These are phyloP conservation scores for Apophysomyces ossiformis DNA, from an alignment of 371 early-diverging fungal species.

Conservation along the genomic window DNA sequence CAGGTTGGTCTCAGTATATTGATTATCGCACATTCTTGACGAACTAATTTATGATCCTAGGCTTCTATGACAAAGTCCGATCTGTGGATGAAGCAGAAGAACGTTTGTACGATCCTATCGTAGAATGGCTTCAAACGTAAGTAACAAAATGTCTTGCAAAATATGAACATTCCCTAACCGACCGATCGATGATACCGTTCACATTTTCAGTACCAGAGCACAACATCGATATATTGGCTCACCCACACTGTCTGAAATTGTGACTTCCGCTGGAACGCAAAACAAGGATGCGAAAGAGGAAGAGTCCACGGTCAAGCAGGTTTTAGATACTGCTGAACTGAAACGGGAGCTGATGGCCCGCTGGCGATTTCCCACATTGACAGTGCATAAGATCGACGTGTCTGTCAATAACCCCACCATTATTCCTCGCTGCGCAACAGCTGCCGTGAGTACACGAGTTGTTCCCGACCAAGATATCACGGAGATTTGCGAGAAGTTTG, in stretches of 20 bases:
- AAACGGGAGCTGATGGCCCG: constrained; percentile 70
- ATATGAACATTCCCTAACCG: constrained; percentile 15
- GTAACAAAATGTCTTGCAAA: background rate
- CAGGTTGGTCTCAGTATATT: constrained; percentile 45
- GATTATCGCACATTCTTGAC: background rate
- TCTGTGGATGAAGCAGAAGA: constrained; percentile 57
- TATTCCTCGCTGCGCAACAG: constrained; percentile 74
- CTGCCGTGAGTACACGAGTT: constrained; percentile 79
- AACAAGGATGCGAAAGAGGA: constrained; percentile 33
- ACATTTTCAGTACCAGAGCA: constrained; percentile 28
- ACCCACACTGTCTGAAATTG: constrained; percentile 22
- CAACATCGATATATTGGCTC: constrained; percentile 44
- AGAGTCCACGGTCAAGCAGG: constrained; percentile 26
- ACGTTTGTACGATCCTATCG: constrained; percentile 57
- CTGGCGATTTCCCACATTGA: constrained; percentile 82
- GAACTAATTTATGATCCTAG: constrained; percentile 22
- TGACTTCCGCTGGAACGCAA: constrained; percentile 3
- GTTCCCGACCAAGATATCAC: constrained; percentile 80
- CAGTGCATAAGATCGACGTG: constrained; percentile 81
- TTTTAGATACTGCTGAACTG: constrained; percentile 38
- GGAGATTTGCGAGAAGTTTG: constrained; percentile 63
- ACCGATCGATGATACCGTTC: constrained; percentile 6
- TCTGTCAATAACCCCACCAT: constrained; percentile 75
- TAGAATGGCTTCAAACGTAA: constrained; percentile 52
- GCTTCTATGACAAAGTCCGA: constrained; percentile 64